phyloP scores from a whole-genome alignment of 805 yeast genomes.

The Metschnikowia amazonensis region DNA sequence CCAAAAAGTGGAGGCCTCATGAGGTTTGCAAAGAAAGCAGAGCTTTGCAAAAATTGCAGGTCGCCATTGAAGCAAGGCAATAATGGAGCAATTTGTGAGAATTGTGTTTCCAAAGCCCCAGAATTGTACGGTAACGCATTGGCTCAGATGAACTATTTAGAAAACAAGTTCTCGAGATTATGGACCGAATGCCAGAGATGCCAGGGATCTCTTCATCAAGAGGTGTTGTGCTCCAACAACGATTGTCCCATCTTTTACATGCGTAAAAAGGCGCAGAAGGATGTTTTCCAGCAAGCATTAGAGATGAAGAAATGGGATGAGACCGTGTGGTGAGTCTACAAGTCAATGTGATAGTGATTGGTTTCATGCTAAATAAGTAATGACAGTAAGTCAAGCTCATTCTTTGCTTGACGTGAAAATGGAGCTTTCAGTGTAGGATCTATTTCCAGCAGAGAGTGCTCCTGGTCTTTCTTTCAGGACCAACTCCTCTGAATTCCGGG shows the following conservation, averaged over 20 bases:
- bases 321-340: conserved; percentile 44
- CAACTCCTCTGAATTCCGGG: conserved; percentile 29
- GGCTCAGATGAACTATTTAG: conserved; percentile 73
- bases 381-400: conserved; percentile 3
- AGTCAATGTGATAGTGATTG: not conserved
- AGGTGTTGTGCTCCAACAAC: conserved; percentile 89
- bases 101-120: conserved; percentile 67
- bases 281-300: conserved; percentile 50
- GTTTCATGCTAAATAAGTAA: not conserved
- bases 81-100: conserved; percentile 75
- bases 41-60: conserved; percentile 83
- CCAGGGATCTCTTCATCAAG: conserved; percentile 94
- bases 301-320: conserved; percentile 67
- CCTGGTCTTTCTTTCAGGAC: conserved; percentile 26
- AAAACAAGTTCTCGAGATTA: conserved; percentile 75
- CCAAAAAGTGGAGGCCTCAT: conserved; percentile 83
- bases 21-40: conserved; percentile 88
- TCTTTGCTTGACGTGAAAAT: conserved; percentile 14
- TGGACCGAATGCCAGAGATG: conserved; percentile 99
- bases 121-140: conserved; percentile 78
- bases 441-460: conserved; percentile 25
- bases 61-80: conserved; percentile 61
- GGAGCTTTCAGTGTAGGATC: conserved; percentile 36
- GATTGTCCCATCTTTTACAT: conserved; percentile 97
- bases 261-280: conserved; percentile 86